Base-by-base conservation (phyloP, 495 filamentous ascomycete species). In the Echria macrotheca region DNA sequence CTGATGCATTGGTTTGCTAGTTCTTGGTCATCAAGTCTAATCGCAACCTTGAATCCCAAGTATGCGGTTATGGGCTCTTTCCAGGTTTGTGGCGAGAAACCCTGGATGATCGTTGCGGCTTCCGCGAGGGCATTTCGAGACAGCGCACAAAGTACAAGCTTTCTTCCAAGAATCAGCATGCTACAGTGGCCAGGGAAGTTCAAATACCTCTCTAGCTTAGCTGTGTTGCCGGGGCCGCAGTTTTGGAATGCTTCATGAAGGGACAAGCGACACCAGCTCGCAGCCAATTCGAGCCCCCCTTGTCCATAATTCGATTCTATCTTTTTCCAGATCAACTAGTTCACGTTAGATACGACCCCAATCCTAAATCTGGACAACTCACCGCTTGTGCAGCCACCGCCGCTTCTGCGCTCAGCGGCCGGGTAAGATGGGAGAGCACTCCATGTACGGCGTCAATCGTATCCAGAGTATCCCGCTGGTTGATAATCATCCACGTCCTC, bases 261-360 rank as follows among this genome's bases (percentile, higher is more conserved):
- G n/a, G 81, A 79, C 14, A 93, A 63, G 14, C 58, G 69, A 59
- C 87, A 93, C 91, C 88, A 96, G 45, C 65, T 65, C 54, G 84
- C 76, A 2, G 84, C 75, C 21, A 69, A 47, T 12, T 76, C 71
- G 46, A 75, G 77, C 23, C 79, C 67, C 0, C 71, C 68, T 31
- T 78, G 70, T 10, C 59, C 69, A 50, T 78, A 79, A 18, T 71
- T 70, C 3, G 69, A 63, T 28, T 89, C 85, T 23, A 87, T 68
- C 35, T 73, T 71, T 62, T 88, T 95, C 86, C 88, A 93, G 21
- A 94, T 68, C 9, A 93, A 67, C 81, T 91, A 35, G 1, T 1
- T n/a, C 11, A 36, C 22, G 6, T 24, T 23, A 41, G 43, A 41
- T 14, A n/a, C 17, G 5, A 22, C 12, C 9, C 15, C 11, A 32